These are phyloP conservation scores for Dothistroma septosporum DNA, from an alignment of 2,329 filamentous ascomycete species.

Conservation along the genomic window DNA sequence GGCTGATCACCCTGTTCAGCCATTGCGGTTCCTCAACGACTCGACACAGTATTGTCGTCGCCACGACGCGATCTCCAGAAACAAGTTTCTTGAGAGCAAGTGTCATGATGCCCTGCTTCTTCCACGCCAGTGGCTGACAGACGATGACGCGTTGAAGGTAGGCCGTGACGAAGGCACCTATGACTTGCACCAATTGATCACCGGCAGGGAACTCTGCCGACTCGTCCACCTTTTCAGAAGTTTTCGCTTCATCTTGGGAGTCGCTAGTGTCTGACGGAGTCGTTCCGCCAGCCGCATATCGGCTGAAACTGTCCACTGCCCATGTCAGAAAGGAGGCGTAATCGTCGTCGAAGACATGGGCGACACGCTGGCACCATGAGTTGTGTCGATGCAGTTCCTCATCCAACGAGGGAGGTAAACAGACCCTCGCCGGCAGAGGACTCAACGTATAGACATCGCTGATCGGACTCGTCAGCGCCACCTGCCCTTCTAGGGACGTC, in stretches of 20 bases:
- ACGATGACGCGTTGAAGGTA: constrained; percentile 17
- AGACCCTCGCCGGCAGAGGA: constrained; percentile 17
- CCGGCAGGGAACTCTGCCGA: constrained; percentile 1
- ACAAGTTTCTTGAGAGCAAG: constrained; percentile 8
- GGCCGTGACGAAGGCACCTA: constrained; percentile 7
- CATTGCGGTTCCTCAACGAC: constrained; percentile 9
- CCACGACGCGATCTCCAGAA: constrained; percentile 6
- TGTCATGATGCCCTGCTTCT: constrained; percentile 3
- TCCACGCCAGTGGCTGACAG: constrained; percentile 9
- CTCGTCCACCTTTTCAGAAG: not conserved
- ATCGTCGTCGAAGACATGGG: constrained; percentile 25
- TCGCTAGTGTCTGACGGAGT: constrained; percentile 2
- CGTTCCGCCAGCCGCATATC: not conserved
- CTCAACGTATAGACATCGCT: constrained; percentile 8
- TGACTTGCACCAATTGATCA: not conserved
- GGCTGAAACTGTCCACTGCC: constrained; percentile 12
- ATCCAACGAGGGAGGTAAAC: constrained; percentile 8
- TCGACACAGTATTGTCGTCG: constrained; percentile 6
- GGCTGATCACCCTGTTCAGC: constrained; percentile 12
- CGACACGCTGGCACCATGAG: constrained; percentile 15
- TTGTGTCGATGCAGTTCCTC: constrained; percentile 17
- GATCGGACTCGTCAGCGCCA: constrained; percentile 9
- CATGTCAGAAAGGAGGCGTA: constrained; percentile 22
- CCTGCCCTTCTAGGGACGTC: constrained; percentile 11
- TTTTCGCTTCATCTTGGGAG: not conserved